phyloP scores from a whole-genome alignment of 306 rosid genomes.

The Vigna reflexopilosa region DNA sequence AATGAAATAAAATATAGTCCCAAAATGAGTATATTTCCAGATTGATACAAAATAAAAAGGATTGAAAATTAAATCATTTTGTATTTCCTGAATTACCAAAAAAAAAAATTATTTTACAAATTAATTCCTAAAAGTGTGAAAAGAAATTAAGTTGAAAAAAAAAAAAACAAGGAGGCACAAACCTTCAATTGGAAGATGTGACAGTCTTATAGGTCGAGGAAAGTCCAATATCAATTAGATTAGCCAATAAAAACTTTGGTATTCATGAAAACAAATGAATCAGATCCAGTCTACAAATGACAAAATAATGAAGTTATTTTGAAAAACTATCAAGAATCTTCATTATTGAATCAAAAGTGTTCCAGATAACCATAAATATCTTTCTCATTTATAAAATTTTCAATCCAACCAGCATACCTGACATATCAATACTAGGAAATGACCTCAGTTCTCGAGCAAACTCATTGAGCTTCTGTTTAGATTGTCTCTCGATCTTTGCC shows the following conservation, averaged over 20 bases:
- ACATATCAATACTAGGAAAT: slow-evolving; percentile 83
- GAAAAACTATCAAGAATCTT: slow-evolving; percentile 17
- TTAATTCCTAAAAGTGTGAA: slow-evolving; percentile 28
- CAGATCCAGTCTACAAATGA: slow-evolving; percentile 14
- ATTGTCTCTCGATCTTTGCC: slow-evolving; percentile 83
- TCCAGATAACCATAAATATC: slow-evolving; percentile 33
- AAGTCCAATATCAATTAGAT: not conserved
- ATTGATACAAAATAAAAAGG: slow-evolving; percentile 8
- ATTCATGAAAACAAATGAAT: not conserved
- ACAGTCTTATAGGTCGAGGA: slow-evolving; percentile 1
- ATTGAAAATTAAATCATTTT: slow-evolving; percentile 19
- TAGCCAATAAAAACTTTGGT: not conserved
- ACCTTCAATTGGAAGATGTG: slow-evolving; percentile 22
- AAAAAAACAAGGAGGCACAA: not conserved
- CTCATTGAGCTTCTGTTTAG: slow-evolving; percentile 88
- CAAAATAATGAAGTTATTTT: not conserved
- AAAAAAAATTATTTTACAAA: not conserved
- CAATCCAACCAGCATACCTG: slow-evolving; percentile 69
- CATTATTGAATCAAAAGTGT: slow-evolving; percentile 29
- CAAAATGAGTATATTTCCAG: slow-evolving; percentile 4
- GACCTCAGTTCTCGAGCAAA: slow-evolving; percentile 88
- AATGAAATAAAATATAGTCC: slow-evolving; percentile 3
- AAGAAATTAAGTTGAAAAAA: not conserved
- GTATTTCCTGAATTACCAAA: slow-evolving; percentile 5
- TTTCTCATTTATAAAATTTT: slow-evolving; percentile 10